Percentiles rank a stretch among this genome's conserved stretches.
These are phyloP conservation scores for Paralagenidium karlingii DNA, from an alignment of 352 stramenopile genomes.

Conservation along the genomic window DNA sequence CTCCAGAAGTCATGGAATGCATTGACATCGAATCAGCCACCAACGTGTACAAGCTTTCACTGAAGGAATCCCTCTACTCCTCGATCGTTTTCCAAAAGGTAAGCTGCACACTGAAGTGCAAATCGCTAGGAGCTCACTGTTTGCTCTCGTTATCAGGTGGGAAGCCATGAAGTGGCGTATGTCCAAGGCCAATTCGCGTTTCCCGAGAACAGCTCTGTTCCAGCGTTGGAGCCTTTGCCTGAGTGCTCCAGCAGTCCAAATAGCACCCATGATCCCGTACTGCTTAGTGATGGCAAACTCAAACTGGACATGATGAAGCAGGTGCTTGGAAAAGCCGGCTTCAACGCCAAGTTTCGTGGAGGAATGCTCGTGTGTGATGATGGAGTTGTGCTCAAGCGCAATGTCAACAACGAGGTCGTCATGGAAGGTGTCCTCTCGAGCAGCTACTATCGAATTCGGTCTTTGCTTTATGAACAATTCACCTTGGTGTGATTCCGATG, in stretches of 20 bases:
- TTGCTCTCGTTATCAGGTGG: conserved; percentile 25
- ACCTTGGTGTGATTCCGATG: conserved; percentile 73
- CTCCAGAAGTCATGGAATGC: conserved; percentile 76
- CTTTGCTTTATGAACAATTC: conserved; percentile 81
- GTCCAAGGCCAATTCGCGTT: conserved; percentile 63
- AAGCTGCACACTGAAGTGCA: neutral
- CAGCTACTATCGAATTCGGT: conserved; percentile 81
- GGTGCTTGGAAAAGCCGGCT: conserved; percentile 71
- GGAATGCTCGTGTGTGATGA: conserved; percentile 85
- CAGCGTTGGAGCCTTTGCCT: conserved; percentile 49
- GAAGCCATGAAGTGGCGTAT: conserved; percentile 76
- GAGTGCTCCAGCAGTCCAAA: conserved; percentile 17
- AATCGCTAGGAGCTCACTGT: neutral
- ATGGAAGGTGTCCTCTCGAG: conserved; percentile 72
- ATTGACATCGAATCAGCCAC: conserved; percentile 87
- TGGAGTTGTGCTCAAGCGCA: conserved; percentile 75
- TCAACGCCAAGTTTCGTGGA: conserved; percentile 82
- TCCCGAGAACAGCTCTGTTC: conserved; percentile 52
- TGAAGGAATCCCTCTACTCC: conserved; percentile 81
- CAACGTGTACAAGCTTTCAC: conserved; percentile 81
- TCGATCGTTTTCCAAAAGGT: conserved; percentile 76
- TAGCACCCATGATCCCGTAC: conserved; percentile 56
- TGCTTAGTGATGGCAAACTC: conserved; percentile 82
- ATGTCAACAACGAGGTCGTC: conserved; percentile 80
- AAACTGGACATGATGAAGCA: conserved; percentile 86